Percentiles rank a stretch among this genome's conserved stretches.
Evolutionary conservation across 2,329 filamentous ascomycete genomes (phyloP).

Genomic region (Acephala macrosclerotiorum): DNA sequence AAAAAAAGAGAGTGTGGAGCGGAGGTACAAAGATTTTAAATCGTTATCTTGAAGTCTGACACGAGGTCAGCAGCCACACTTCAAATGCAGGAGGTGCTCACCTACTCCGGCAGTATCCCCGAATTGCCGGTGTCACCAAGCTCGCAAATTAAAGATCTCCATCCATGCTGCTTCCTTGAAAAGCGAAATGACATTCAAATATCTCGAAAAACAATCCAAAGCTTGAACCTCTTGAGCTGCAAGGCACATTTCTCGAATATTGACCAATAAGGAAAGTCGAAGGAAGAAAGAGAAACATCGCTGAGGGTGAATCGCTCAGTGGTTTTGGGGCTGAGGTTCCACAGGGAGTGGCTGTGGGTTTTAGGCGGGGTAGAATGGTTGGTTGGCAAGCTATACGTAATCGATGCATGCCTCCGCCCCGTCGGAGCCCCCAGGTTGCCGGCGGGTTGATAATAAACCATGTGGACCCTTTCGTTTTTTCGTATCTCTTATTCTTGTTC

Average conservation of each 20-base stretch:
- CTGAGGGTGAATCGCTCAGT: neutral
- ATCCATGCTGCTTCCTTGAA: neutral
- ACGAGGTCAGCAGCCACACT: neutral
- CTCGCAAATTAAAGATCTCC: neutral
- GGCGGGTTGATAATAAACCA: too few species aligned
- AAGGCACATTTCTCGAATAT: constrained; percentile 5
- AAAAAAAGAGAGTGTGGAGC: neutral
- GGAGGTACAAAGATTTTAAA: neutral
- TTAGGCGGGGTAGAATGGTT: neutral
- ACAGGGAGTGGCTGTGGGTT: too few species aligned
- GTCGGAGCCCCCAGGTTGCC: too few species aligned
- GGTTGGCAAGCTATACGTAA: neutral
- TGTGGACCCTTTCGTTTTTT: neutral
- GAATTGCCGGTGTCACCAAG: neutral
- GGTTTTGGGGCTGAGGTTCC: neutral
- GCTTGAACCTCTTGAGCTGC: neutral
- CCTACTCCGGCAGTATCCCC: neutral
- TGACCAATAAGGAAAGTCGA: neutral
- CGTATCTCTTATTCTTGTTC: neutral
- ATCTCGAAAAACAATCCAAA: neutral
- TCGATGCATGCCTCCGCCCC: constrained; percentile 1
- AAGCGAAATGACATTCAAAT: neutral
- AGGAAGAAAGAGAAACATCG: neutral
- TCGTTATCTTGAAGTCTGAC: neutral
- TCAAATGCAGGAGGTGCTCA: too few species aligned